phyloP scores from a whole-genome alignment of 108 stramenopile species.

The Cafeteria roenbergensis region DNA sequence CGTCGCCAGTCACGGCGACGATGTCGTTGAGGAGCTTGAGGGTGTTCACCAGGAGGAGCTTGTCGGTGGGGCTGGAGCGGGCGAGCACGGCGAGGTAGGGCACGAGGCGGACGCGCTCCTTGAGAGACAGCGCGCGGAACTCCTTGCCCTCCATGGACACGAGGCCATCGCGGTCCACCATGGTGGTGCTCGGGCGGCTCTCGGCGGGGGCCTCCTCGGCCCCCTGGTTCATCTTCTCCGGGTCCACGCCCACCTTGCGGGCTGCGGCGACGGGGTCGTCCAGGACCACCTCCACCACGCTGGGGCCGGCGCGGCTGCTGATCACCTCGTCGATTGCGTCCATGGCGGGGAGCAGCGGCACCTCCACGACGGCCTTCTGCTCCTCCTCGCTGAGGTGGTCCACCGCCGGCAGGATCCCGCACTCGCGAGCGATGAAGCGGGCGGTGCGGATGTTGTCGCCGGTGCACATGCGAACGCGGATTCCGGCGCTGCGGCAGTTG shows the following conservation, averaged over 20 bases:
- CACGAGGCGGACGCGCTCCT: conserved; percentile 26
- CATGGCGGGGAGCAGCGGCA: conserved; percentile 55
- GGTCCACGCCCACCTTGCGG: neutral
- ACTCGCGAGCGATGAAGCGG: conserved; percentile 69
- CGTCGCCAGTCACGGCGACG: conserved; percentile 94
- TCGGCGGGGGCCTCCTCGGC: no score
- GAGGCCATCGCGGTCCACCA: no score
- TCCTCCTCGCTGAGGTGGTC: no score
- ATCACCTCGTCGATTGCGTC: conserved; percentile 32
- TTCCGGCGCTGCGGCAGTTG: conserved; percentile 52
- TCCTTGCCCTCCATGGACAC: conserved; percentile 38
- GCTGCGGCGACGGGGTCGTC: neutral
- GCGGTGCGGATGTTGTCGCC: conserved; percentile 88
- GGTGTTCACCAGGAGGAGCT: conserved; percentile 76
- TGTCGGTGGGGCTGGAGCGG: conserved; percentile 81
- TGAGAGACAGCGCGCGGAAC: conserved; percentile 35
- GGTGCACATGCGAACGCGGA: conserved; percentile 93
- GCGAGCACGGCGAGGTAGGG: conserved; percentile 74
- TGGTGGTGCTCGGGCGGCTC: no score
- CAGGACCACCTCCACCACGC: conserved; percentile 25
- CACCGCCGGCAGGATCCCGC: conserved; percentile 37
- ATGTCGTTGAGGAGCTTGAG: neutral
- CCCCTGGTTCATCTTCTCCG: conserved; percentile 4
- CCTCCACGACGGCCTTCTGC: conserved; percentile 61
- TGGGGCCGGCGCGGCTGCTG: conserved; percentile 39